Evolutionary conservation across 2,329 filamentous ascomycete species (phyloP), one percentile per base, ranked within the genome.

Genomic region (Leptographium flavum): DNA sequence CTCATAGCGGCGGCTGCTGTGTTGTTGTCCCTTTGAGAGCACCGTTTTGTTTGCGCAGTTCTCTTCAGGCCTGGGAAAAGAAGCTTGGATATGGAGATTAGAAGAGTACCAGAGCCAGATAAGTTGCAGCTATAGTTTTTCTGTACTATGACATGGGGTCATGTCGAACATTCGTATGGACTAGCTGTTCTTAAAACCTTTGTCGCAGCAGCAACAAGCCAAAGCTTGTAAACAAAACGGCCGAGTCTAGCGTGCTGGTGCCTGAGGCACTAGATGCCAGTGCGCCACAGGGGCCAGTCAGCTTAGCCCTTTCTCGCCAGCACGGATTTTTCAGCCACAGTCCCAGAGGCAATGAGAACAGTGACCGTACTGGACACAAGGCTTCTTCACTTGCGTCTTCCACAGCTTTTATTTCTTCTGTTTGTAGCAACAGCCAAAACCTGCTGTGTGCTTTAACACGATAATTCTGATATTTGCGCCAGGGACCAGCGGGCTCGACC

Each of bases 151-250:
- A 38, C 15, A 22, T 19, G 23, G 36, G 36, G 36, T 19, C 22
- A 38, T 38, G 19, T 15, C 36, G 36, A 14, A 21, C 22, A 23
- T 10, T 21, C 7, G 8, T 27, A 32, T 10, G 37, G 14, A 28
- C 23, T 30, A 10, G 37, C n/a, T 15, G 68, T 74, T 77, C 53
- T n/a, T 17, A n/a, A 9, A 19, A 8, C 28, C 25, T 42, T 35
- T 37, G 39, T 41, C 25, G 39, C 31, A 17, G 39, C 22, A 13
- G 39, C 39, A 40, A 40, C 39, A 27, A 30, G 10, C 25, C 25
- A n/a, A 15, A 22, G 21, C 39, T 42, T 22, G 39, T 28, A 30
- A 42, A 37, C 21, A 32, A 40, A 27, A 41, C 14, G 25, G 32
- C 11, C 10, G 37, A 27, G 32, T 21, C n/a, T 21, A n/a, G 21